Evolutionary conservation across 345 rosid genomes (phyloP).

Genomic region (Bruguiera parviflora): DNA sequence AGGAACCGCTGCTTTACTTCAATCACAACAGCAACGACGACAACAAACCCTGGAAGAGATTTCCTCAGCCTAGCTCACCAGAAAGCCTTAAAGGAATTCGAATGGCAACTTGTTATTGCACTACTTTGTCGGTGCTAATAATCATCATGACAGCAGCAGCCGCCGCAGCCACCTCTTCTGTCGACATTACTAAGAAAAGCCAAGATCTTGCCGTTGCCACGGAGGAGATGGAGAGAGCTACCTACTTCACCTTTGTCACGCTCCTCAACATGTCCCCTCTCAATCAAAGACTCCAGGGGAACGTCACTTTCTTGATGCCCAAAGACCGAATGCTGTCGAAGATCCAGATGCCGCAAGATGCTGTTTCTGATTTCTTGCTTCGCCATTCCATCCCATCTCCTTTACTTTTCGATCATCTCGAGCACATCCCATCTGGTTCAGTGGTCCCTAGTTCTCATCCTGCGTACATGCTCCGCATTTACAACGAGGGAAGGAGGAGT

Average conservation of each 20-base stretch:
- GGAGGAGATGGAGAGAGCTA: conserved; percentile 70
- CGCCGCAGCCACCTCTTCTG: conserved; percentile 5
- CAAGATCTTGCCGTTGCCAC: conserved; percentile 46
- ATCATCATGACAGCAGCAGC: conserved; percentile 1
- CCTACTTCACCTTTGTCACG: conserved; percentile 64
- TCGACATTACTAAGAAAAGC: conserved; percentile 10
- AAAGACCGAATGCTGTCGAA: conserved; percentile 49
- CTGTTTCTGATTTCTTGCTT: conserved; percentile 51
- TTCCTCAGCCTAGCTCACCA: not conserved
- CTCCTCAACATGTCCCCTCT: conserved; percentile 60
- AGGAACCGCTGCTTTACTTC: too few relatives aligned
- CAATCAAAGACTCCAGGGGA: conserved; percentile 21
- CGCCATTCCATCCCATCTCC: conserved; percentile 74
- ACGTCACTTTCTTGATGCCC: conserved; percentile 79
- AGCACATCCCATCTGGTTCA: conserved; percentile 57
- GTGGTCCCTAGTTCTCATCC: conserved; percentile 50
- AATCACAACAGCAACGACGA: too few relatives aligned
- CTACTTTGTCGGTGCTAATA: conserved; percentile 10
- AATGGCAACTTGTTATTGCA: conserved; percentile 12
- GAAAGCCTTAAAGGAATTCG: not conserved
- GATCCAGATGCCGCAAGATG: conserved; percentile 22
- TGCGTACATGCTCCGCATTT: conserved; percentile 40
- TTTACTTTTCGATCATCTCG: conserved; percentile 57
- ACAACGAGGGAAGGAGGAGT: conserved; percentile 49
- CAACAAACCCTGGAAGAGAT: too few relatives aligned